Base-by-base conservation (phyloP, 306 rosid species). In the Senna siamea region DNA sequence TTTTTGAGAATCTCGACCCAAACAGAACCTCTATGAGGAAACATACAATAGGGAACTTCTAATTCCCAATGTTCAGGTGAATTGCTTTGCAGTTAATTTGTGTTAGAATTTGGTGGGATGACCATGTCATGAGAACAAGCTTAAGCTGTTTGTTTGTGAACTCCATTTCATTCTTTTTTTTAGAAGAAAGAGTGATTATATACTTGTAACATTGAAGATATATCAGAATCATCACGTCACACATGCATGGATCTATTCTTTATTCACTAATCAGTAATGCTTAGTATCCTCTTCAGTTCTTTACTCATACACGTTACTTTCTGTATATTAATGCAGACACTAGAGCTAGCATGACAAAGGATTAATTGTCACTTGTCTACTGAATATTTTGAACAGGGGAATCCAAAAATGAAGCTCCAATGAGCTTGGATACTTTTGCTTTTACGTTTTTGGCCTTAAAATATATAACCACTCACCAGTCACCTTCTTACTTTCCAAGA, bases 71-170 rank as follows among this genome's bases (percentile, higher is more conserved):
- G n/a, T 52, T 17, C 28, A 68, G 11, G 50, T 50, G 71, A 41
- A 10, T 17, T 64, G 73, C 73, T 26, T 75, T 26, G 32, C 58
- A 2, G 43, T 69, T 68, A 7, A 9, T 40, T 40, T 53, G 66
- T 19, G 5, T 68, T 58, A n/a, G 43, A 30, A 57, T 68, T 58
- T 67, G 80, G 80, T 76, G 60, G 69, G 61, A 35, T 46, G 69
- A 34, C 43, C 37, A 34, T 67, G 69, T 68, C 75, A 19, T 32
- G 47, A 17, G 43, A 41, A 50, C 61, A 23, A 37, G 26, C 58
- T 23, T 3, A 35, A 38, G 46, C 17, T 46, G 53, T 57, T 51
- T 51, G 23, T 51, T 51, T 51, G 7, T 7, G 10, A 51, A 50
- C 14, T 43, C 48, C 48, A 43, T 43, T 20, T 5, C n/a, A n/a